Evolutionary conservation across 1,139 yeast genomes (phyloP).

Genomic region (Scheffersomyces quercinus): DNA sequence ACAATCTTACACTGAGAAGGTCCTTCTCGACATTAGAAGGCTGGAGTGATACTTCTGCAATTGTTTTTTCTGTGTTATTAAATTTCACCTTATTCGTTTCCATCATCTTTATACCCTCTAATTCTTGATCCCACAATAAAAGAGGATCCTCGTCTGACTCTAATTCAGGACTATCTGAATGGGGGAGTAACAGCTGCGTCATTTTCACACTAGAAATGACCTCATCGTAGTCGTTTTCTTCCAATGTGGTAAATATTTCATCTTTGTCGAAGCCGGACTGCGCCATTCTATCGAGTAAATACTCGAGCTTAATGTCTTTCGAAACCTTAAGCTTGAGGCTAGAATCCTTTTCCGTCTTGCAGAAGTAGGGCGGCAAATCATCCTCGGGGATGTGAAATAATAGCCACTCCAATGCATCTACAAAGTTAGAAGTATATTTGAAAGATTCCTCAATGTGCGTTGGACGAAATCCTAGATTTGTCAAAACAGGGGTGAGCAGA

Average conservation of each 20-base stretch:
- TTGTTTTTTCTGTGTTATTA: slow-evolving; percentile 22
- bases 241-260: slow-evolving; percentile 54
- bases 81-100: slow-evolving; percentile 29
- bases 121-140: slow-evolving; percentile 72
- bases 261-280: slow-evolving; percentile 73
- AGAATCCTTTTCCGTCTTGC: slow-evolving; percentile 47
- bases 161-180: slow-evolving; percentile 23
- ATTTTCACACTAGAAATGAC: slow-evolving; percentile 51
- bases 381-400: slow-evolving; percentile 90
- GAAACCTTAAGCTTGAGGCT: slow-evolving; percentile 51
- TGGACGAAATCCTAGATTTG: slow-evolving; percentile 63
- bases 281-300: slow-evolving; percentile 51
- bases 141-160: slow-evolving; percentile 20
- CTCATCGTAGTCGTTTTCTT: slow-evolving; percentile 46
- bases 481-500: slow-evolving; percentile 21
- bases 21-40: slow-evolving; percentile 31
- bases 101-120: slow-evolving; percentile 66
- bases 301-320: slow-evolving; percentile 39
- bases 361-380: slow-evolving; percentile 68
- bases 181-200: slow-evolving; percentile 24
- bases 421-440: slow-evolving; percentile 54
- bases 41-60: slow-evolving; percentile 32
- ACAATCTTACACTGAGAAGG: slow-evolving; percentile 50
- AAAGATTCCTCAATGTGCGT: slow-evolving; percentile 74
- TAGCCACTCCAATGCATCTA: slow-evolving; percentile 74